Evolutionary conservation across 164 flowering plant species (phyloP), one percentile per base, ranked within the genome.

Genomic region (Magnolia changhungtana): DNA sequence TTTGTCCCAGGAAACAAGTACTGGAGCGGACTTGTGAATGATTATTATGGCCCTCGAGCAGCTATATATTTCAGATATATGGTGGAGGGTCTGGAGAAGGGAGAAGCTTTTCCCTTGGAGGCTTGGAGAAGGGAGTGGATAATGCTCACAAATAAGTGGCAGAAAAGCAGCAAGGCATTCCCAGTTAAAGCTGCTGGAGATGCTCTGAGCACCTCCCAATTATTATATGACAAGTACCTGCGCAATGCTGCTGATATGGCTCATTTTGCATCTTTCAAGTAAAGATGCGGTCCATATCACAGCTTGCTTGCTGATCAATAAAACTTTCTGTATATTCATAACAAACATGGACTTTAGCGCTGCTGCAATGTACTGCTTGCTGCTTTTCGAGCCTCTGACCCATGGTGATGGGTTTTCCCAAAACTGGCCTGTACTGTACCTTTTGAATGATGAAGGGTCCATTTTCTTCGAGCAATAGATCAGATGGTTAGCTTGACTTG

Each of bases 121-220:
- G 80, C 76, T 3, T 92, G 94, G 96, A 87, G 96, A 75, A 89
- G 83, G 82, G 91, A 89, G 31, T 90, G 97, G 97, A 84, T 92
- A 71, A 87, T 85, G 82, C 86, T 90, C 14, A 89, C 94, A 68
- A 90, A 90, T 69, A 85, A 89, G 37, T 90, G 94, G 93, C 94
- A 90, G 79, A 86, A 74, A 1, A 80, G 85, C 50, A 78, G 87
- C 75, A 83, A 83, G 4, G 13, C 67, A 7, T 92, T 66, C 74
- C 82, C 92, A 1, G 80, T 82, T 68, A 81, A 78, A 71, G 82
- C 87, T 23, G 21, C 19, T 2, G 94, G 94, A 23, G 74, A 89
- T 75, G 87, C 90, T 71, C 82, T 89, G 29, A 75, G 77, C 82
- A 80, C 79, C 59, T 86, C 97, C 3, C 64, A 72, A 19, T 76